Evolutionary conservation across 176 grass and related monocot genomes (phyloP).

Genomic region (Ensete ventricosum): DNA sequence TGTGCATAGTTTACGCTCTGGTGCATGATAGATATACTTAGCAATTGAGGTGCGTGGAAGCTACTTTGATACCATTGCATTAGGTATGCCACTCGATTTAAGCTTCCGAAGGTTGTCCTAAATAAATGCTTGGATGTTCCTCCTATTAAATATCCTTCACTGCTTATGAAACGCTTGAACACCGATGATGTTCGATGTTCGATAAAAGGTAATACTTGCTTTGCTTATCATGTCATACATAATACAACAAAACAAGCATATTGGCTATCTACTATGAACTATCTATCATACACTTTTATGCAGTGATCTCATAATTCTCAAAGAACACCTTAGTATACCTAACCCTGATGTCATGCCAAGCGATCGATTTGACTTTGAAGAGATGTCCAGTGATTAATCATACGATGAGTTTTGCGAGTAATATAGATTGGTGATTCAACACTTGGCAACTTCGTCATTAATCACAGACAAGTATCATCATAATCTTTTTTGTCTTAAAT

Average conservation of each 20-base stretch:
- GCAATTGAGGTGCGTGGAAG: background rate
- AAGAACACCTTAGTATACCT: background rate
- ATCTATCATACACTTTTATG: background rate
- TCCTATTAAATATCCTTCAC: too few relatives aligned
- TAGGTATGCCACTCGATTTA: background rate
- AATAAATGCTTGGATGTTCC: background rate
- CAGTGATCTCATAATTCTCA: background rate
- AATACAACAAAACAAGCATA: background rate
- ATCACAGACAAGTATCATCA: background rate
- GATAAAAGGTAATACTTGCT: background rate
- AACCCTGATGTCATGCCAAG: background rate
- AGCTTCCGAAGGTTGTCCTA: background rate
- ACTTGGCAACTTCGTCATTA: background rate
- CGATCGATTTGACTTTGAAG: background rate
- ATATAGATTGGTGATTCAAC: background rate
- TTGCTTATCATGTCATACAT: background rate
- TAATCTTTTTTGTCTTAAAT: background rate
- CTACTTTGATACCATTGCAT: slow-evolving; percentile 7
- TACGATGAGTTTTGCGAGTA: background rate
- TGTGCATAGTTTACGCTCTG: slow-evolving; percentile 46
- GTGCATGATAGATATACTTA: slow-evolving; percentile 9
- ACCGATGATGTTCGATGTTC: background rate
- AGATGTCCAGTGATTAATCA: background rate
- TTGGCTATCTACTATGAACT: background rate
- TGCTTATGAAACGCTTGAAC: background rate